Evolutionary conservation across 1,139 yeast genomes (phyloP), one percentile per base, ranked within the genome.

Genomic region (Wickerhamomyces sp.): DNA sequence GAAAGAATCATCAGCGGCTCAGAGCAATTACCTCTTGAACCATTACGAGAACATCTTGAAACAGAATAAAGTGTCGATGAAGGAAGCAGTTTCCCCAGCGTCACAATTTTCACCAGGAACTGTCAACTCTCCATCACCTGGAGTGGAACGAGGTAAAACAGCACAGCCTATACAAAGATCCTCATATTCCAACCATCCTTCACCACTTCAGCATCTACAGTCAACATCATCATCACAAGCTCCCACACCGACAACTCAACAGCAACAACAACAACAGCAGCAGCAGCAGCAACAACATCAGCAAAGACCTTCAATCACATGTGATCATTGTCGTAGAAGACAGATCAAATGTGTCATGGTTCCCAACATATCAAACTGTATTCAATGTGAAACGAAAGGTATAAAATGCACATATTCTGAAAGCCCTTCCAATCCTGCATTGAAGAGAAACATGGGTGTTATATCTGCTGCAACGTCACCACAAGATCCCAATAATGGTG

Each of bases 241-340:
- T 23, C 26, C 13, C 13, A 4, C 16, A 6, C 26, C 13, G 11
- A 9, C 6, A n/a, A n/a, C n/a, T n/a, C 32, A 19, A 15, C n/a
- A 14, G 4, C 26, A 26, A 15, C 33, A 23, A n/a, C 24, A 23
- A 4, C 36, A 25, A 9, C 42, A 33, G 14, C 31, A 21, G 2
- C 24, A 15, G 20, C 27, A 29, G 10, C 38, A 29, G 29, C 30
- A 16, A 7, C 23, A 28, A 26, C 28, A 26, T 17, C 39, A 28
- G 30, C 30, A 10, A 10, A 33, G 18, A 33, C 26, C 22, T 14
- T 13, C 30, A 12, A 54, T 58, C 23, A 81, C 84, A 1, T 81
- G 89, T 54, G 86, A 78, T 49, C 84, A 77, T 47, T 81, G 89
- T 55, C 64, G 85, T 36, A 62, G 83, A 39, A 61, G 81, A 35